These are phyloP conservation scores for Podaxis rugospora DNA, from an alignment of 768 basidiomycete species.

Conservation along the genomic window DNA sequence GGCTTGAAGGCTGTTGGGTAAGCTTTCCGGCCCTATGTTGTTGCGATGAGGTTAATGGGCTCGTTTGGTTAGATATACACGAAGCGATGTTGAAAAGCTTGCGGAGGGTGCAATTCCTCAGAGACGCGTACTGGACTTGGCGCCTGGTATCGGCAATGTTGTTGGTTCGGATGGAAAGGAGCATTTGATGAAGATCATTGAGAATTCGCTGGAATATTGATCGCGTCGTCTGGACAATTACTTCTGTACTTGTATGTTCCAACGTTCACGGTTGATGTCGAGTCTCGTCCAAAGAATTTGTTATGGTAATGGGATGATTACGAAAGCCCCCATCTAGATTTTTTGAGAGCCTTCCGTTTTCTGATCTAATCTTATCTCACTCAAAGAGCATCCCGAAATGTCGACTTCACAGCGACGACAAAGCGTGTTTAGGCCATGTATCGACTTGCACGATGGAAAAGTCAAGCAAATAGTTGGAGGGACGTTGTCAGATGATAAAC, in stretches of 20 bases:
- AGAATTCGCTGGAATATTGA: conserved; percentile 73
- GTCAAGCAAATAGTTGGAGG: conserved; percentile 99
- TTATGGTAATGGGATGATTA: not conserved
- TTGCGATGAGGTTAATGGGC: not conserved
- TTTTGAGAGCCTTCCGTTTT: not conserved
- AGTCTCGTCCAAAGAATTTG: not conserved
- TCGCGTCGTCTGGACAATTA: not conserved
- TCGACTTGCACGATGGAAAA: conserved; percentile 92
- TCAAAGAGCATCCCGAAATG: not conserved
- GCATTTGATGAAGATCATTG: conserved; percentile 78
- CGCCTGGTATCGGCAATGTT: conserved; percentile 84
- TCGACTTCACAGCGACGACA: not conserved
- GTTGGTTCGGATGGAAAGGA: conserved; percentile 79
- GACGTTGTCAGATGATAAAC: conserved; percentile 69
- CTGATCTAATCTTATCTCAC: not conserved
- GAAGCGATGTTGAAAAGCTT: conserved; percentile 62
- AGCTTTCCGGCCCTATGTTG: conserved; percentile 7
- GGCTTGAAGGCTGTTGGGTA: conserved; percentile 78
- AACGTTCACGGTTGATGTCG: not conserved
- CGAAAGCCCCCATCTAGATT: not conserved
- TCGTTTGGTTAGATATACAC: conserved; percentile 44
- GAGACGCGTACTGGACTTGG: conserved; percentile 86
- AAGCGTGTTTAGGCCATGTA: conserved; percentile 86
- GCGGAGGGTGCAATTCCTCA: conserved; percentile 94
- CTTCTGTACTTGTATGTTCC: not conserved